Base-by-base conservation (phyloP, 1,284 basidiomycete species). In the Tausonia pullulans region DNA sequence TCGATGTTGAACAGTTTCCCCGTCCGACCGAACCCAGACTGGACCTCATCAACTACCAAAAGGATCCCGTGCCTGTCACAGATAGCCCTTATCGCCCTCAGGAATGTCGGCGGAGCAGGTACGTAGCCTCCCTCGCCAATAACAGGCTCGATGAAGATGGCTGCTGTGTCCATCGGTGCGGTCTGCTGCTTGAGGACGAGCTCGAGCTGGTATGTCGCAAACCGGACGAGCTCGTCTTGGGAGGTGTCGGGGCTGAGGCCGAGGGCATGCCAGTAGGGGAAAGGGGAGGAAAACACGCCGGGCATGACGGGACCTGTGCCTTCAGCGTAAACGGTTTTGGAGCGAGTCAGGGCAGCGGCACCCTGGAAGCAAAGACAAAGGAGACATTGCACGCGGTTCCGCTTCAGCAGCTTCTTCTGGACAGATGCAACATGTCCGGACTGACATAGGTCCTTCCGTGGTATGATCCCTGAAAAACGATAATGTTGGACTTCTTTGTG, bases 111-210 rank as follows among this genome's bases (percentile, higher is more conserved):
- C 0, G 93, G 90, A 0, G 93, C 90, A 40, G 90, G 87, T 13
- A 97, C 88, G 77, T 98, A 98, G 4, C 94, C 94, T 58, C 80
- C 92, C 77, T 97, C 92, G 48, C 92, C 93, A 44, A 98, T 80
- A 8, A 97, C 87, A 60, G 94, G 88, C 79, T 98, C 94, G 63
- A 98, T 78, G 68, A 98, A 78, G 73, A 98, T 88, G 40, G 91
- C 92, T 3, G 94, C 60, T 8, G 92, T 95, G 74, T 96, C 93
- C 9, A 78, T 77, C 0, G 93, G 89, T 0, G 87, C 81, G 7
- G 85, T 87, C 76, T 95, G 90, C 75, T 96, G 91, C 61, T 83
- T 79, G 58, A 97, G 80, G 10, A 95, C 75, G 11, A 97, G 81
- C 63, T 90, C 84, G 41, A 98, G 81, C 74, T 95, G 90, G 76